phyloP scores from a whole-genome alignment of 1,139 yeast species.

The Protomyces gravidus region DNA sequence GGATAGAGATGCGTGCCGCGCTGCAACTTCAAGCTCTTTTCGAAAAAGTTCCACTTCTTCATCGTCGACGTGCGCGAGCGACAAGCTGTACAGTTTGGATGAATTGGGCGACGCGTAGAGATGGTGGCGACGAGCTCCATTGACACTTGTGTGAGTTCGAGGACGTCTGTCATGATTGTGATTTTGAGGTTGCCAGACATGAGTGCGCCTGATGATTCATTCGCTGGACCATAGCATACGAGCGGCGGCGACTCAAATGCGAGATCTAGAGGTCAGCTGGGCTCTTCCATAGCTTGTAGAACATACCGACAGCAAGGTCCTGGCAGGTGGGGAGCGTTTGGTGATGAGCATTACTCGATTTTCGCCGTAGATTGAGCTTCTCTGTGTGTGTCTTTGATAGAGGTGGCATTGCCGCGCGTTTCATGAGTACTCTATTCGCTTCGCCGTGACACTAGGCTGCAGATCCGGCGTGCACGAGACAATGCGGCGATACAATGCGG shows the following conservation, averaged over 20 bases:
- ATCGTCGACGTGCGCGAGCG: constrained; percentile 53
- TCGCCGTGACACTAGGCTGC: no score
- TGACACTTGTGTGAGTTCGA: constrained; percentile 54
- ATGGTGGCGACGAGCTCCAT: constrained; percentile 68
- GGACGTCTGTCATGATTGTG: constrained; percentile 37
- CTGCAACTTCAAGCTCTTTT: constrained; percentile 52
- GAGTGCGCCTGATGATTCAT: constrained; percentile 79
- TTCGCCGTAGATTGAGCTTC: constrained; percentile 19
- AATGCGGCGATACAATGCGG: no score
- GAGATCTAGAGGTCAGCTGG: constrained; percentile 48
- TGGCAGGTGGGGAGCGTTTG: constrained; percentile 25
- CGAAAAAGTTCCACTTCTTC: constrained; percentile 84
- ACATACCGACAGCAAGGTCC: constrained; percentile 20
- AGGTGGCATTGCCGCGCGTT: no score
- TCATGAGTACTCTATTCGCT: no score
- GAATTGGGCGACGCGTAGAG: constrained; percentile 60
- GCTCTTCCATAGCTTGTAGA: constrained; percentile 39
- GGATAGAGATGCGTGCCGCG: constrained; percentile 80
- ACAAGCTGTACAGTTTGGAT: constrained; percentile 56
- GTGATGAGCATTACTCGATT: constrained; percentile 17
- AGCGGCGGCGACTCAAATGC: constrained; percentile 87
- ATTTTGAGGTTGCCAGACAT: constrained; percentile 62
- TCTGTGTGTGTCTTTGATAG: constrained; percentile 15
- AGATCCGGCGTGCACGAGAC: no score
- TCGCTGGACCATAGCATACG: constrained; percentile 71